Percentiles rank a stretch among this genome's conserved stretches.
These are phyloP conservation scores for Epichloe uncinata DNA, from an alignment of 2,329 filamentous ascomycete species.

Conservation along the genomic window DNA sequence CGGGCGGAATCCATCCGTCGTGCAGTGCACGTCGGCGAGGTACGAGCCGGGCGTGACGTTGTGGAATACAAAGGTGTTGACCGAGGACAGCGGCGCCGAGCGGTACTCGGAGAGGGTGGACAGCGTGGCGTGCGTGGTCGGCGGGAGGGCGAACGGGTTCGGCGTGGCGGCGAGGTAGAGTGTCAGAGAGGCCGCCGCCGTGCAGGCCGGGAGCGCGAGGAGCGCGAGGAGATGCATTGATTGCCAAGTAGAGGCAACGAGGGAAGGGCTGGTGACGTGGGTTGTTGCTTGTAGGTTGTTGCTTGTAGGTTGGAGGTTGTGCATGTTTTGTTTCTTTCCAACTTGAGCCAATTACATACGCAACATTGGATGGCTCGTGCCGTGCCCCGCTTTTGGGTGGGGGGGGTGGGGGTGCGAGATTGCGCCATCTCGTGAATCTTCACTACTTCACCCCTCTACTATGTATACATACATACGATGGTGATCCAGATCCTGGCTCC, in stretches of 20 bases:
- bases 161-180: constrained; percentile 34
- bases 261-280: neutral
- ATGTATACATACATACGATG: no score
- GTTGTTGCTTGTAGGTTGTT: neutral
- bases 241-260: neutral
- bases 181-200: constrained; percentile 21
- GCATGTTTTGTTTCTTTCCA: neutral
- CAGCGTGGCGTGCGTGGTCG: constrained; percentile 53
- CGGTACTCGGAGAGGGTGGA: constrained; percentile 24
- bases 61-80: constrained; percentile 62
- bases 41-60: constrained; percentile 64
- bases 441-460: no score
- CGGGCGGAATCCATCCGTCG: constrained; percentile 63
- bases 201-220: constrained; percentile 11
- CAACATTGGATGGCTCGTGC: no score
- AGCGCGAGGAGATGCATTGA: constrained; percentile 25
- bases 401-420: no score
- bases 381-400: no score
- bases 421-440: no score
- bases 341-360: no score
- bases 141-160: constrained; percentile 42
- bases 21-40: constrained; percentile 66
- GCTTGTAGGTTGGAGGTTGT: neutral
- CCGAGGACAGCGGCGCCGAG: constrained; percentile 49
- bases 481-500: no score